These are phyloP conservation scores for Perkinsus olseni DNA, from an alignment of 169 alveolate species.

Conservation along the genomic window DNA sequence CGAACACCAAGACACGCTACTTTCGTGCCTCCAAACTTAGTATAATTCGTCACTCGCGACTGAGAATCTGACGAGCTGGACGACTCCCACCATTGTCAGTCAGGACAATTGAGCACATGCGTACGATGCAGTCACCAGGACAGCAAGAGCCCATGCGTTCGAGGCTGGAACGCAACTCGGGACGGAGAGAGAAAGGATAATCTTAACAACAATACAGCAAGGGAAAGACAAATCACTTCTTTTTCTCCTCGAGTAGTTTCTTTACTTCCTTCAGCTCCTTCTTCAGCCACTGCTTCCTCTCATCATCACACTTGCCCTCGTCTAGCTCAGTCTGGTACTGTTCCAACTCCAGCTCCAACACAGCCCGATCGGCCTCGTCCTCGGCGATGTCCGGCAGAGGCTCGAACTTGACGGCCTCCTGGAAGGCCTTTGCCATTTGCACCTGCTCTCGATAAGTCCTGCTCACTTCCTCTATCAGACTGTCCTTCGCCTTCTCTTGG, in stretches of 20 bases:
- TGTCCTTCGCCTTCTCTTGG: neutral
- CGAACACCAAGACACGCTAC: no score
- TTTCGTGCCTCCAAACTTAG: no score
- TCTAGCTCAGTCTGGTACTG: neutral
- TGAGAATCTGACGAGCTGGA: no score
- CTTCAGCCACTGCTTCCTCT: neutral
- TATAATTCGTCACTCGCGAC: no score
- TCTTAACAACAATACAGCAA: neutral
- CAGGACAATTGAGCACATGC: no score
- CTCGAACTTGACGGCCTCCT: neutral
- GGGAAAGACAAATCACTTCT: neutral
- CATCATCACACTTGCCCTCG: neutral
- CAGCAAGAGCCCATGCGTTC: no score
- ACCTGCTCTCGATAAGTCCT: neutral
- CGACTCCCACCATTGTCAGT: no score
- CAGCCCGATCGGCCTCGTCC: neutral
- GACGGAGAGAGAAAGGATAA: neutral
- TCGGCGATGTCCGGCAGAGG: neutral
- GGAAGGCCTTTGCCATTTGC: neutral
- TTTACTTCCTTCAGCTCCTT: neutral
- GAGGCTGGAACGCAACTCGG: no score
- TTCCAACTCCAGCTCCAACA: neutral
- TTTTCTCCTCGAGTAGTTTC: neutral
- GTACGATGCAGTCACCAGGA: no score
- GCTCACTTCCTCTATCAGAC: neutral